Conservation (phyloP, 73 alveolate species). For the Effrenium voratum region DNA sequence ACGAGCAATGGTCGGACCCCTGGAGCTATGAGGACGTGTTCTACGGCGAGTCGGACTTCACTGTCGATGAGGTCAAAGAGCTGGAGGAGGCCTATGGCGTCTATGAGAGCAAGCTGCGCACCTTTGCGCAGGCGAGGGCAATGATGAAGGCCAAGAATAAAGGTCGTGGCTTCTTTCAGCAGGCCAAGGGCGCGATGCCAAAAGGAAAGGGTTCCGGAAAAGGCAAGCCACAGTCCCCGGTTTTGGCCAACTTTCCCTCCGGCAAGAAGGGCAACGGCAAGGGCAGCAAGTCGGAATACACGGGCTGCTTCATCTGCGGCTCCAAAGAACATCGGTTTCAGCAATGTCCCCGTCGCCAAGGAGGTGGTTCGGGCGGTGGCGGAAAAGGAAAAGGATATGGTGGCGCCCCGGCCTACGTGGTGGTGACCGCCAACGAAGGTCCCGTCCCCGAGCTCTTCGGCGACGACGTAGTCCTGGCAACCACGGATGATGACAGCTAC, state of each 20-base stretch:
- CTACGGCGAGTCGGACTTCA: no score
- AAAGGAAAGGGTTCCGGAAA: background rate
- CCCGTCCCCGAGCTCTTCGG: background rate
- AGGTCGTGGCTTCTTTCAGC: background rate
- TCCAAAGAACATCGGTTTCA: background rate
- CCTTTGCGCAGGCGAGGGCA: background rate
- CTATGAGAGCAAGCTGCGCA: background rate
- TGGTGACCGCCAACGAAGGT: background rate
- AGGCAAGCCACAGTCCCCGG: background rate
- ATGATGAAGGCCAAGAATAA: slow-evolving; percentile 1
- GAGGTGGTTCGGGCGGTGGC: no score
- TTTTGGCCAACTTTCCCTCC: no score
- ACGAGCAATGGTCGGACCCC: background rate
- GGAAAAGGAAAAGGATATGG: background rate
- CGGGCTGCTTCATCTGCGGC: background rate
- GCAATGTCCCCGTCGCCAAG: background rate
- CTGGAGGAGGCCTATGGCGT: background rate
- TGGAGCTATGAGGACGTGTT: background rate
- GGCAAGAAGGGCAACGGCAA: no score
- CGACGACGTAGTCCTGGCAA: background rate
- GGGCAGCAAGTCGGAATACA: background rate
- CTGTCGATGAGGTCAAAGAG: background rate
- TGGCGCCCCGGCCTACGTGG: background rate
- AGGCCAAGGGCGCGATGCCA: background rate
- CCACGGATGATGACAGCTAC: background rate